phyloP scores from a whole-genome alignment of 228 moss, liverwort and hornwort genomes.

The Sphagnum magellanicum region DNA sequence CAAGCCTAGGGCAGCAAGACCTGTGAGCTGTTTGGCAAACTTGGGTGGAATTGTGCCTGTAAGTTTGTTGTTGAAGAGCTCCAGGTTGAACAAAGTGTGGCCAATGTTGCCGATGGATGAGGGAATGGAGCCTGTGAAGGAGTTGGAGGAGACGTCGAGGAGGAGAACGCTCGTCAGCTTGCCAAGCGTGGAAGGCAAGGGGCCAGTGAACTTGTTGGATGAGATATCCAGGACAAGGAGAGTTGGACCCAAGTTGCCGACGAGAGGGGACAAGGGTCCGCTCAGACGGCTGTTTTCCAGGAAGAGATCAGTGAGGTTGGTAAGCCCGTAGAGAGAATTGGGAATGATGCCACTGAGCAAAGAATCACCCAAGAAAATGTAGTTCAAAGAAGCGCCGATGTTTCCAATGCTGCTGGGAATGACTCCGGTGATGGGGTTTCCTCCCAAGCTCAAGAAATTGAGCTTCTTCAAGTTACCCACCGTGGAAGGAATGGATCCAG shows the following conservation, averaged over 20 bases:
- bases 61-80: slow-evolving; percentile 30
- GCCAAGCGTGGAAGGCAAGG: slow-evolving; percentile 27
- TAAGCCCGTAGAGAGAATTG: slow-evolving; percentile 17
- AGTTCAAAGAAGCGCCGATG: slow-evolving; percentile 20
- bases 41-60: slow-evolving; percentile 31
- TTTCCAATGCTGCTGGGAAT: slow-evolving; percentile 32
- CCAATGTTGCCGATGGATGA: slow-evolving; percentile 11
- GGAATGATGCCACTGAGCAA: slow-evolving; percentile 30
- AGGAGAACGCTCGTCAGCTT: slow-evolving; percentile 19
- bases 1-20: slow-evolving; percentile 17
- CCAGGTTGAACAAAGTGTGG: slow-evolving; percentile 13
- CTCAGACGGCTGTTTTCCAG: slow-evolving; percentile 21
- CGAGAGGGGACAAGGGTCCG: slow-evolving; percentile 19
- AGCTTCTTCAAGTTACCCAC: slow-evolving; percentile 45
- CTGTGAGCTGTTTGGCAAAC: slow-evolving; percentile 11
- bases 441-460: slow-evolving; percentile 13
- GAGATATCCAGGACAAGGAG: slow-evolving; percentile 29
- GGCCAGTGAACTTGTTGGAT: slow-evolving; percentile 24
- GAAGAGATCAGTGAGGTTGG: slow-evolving; percentile 18
- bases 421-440: slow-evolving; percentile 19
- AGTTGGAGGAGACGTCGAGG: slow-evolving; percentile 25
- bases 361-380: slow-evolving; percentile 16
- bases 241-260: slow-evolving; percentile 21
- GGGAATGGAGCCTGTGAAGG: slow-evolving; percentile 29
- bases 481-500: slow-evolving; percentile 34